Percentiles rank a stretch among this genome's conserved stretches.
Evolutionary conservation across 192 early-diverging fungal genomes (phyloP).

Genomic region (Linnemannia elongata): DNA sequence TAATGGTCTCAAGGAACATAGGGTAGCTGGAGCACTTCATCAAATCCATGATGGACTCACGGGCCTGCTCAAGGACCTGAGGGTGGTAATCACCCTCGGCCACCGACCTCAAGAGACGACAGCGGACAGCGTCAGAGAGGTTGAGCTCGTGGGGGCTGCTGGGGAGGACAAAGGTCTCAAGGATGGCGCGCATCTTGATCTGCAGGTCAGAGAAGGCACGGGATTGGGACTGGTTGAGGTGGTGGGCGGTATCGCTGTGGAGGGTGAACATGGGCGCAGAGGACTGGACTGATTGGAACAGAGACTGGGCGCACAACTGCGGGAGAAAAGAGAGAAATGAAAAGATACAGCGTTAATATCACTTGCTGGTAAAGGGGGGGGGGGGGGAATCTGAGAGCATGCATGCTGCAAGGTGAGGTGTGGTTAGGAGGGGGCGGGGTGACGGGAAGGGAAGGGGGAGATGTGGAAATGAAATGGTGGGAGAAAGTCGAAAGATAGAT

Average conservation of each 20-base stretch:
- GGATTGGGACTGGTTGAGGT: conserved; percentile 38
- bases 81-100: conserved; percentile 48
- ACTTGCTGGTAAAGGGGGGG: background rate
- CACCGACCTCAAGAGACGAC: conserved; percentile 33
- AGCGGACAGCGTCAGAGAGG: conserved; percentile 50
- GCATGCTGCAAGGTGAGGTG: conserved; percentile 5
- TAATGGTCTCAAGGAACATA: conserved; percentile 45
- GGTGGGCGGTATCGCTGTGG: conserved; percentile 21
- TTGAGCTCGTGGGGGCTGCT: conserved; percentile 57
- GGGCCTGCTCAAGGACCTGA: conserved; percentile 44
- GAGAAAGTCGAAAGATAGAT: background rate
- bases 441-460: background rate
- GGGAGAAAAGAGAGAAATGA: conserved; percentile 3
- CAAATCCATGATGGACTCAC: conserved; percentile 53
- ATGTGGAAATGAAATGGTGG: background rate
- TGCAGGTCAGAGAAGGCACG: conserved; percentile 49
- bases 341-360: background rate
- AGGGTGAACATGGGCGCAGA: conserved; percentile 40
- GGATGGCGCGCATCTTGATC: conserved; percentile 50
- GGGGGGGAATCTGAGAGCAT: background rate
- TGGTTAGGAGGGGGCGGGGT: background rate
- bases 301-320: conserved; percentile 54
- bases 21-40: conserved; percentile 59
- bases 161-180: conserved; percentile 54
- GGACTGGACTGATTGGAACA: conserved; percentile 44